A percentile compares a stretch with the other conserved stretches of the same genome.
These are phyloP conservation scores for Eimeria tenella DNA, from an alignment of 169 alveolate genomes.

Conservation along the genomic window DNA sequence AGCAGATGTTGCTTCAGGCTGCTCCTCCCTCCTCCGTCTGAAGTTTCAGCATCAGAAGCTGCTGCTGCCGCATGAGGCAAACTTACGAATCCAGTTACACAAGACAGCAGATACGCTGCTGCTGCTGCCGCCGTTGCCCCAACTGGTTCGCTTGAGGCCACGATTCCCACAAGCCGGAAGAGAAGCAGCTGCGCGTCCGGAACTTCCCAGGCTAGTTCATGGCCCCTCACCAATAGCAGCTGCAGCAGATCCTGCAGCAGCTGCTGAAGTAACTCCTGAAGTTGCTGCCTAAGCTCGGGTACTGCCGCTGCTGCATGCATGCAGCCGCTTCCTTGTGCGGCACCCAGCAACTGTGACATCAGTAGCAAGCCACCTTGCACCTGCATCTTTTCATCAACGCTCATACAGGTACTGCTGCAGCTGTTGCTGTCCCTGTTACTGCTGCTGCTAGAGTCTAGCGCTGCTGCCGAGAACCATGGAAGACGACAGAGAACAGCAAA, in stretches of 20 bases:
- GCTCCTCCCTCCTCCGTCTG: background rate
- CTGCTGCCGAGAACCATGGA: slow-evolving; percentile 14
- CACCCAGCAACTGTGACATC: slow-evolving; percentile 26
- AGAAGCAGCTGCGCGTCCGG: background rate
- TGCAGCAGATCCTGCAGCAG: slow-evolving; percentile 29
- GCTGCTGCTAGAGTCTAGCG: slow-evolving; percentile 1
- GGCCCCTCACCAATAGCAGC: slow-evolving; percentile 3
- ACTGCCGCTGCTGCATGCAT: slow-evolving; percentile 45
- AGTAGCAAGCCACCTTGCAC: slow-evolving; percentile 47
- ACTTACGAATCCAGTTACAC: background rate
- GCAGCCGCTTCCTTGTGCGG: slow-evolving; percentile 54
- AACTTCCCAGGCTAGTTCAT: background rate
- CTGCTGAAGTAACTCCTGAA: background rate
- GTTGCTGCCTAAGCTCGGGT: background rate
- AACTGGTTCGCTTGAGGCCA: background rate
- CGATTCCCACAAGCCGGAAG: slow-evolving; percentile 9
- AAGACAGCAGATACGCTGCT: slow-evolving; percentile 33
- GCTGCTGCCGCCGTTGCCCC: slow-evolving; percentile 60
- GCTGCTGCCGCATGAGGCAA: background rate
- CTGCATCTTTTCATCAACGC: slow-evolving; percentile 28
- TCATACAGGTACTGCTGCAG: slow-evolving; percentile 27
- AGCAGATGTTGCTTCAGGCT: background rate
- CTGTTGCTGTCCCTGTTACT: slow-evolving; percentile 7
- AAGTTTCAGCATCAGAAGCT: background rate
- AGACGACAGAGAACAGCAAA: background rate